Base-by-base conservation (phyloP, 1,284 basidiomycete species). In the Sanghuangporus baumii region DNA sequence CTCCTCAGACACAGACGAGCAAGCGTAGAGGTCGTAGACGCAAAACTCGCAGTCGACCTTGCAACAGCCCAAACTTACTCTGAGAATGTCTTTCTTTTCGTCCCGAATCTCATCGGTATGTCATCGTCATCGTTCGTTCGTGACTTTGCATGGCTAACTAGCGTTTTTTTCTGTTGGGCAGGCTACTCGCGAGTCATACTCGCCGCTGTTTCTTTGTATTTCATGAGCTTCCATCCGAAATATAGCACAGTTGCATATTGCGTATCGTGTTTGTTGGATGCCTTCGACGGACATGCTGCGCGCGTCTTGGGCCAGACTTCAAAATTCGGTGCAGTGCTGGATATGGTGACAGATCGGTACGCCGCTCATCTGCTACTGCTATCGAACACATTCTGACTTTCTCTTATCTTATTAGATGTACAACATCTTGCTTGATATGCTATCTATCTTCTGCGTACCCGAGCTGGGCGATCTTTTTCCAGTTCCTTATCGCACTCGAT, bases 311-410 rank as follows among this genome's bases (percentile, higher is more conserved):
- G 87, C 6, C 96, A 99, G 76, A 88, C 93, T 18, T 94, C 92
- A 64, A 96, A 96, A 77, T 98, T 99, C 74, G 97, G 97, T 46
- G 96, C 95, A 3, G 96, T 99, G 46, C 79, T 99, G 69, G 97
- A 99, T 76, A 99, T 99, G 97, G 96, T 99, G 60, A 99, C 97
- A n/a, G 96, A 99, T 75, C 82, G 96, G 93, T 96, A 66, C 68
- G 81, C 5, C 4, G 50, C 20, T 60, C 37, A 34, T 11, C 43
- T 40, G 14, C 26, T 34, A 0, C 2, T 18, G 16, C 7, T 48
- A 40, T 34, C 18, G 34, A 60, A 38, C 20, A 60, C 11, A 23
- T n/a, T 50, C 40, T 55, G 18, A 56, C 18, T 52, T 31, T 37
- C 23, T 38, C 14, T 16, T 36, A 31, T 4, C 8, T 16, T 34